phyloP scores from a whole-genome alignment of 805 yeast genomes.

The Metschnikowia arizonensis region DNA sequence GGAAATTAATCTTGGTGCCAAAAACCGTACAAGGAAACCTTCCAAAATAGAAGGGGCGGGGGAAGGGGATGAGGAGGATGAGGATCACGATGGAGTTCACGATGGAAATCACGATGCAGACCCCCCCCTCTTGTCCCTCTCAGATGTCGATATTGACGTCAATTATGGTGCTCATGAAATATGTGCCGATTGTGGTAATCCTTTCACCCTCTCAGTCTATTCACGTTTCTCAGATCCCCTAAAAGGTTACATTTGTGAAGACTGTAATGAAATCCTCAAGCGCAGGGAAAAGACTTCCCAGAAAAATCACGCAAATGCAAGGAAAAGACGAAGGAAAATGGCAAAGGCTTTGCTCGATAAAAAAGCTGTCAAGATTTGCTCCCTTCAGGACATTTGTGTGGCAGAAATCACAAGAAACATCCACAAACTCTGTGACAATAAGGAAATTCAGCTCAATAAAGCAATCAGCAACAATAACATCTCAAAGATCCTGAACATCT shows the following conservation, averaged over 20 bases:
- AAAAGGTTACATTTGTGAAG: constrained; percentile 65
- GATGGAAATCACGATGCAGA: no score
- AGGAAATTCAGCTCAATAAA: constrained; percentile 48
- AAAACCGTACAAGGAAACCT: constrained; percentile 31
- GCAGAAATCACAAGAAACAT: constrained; percentile 60
- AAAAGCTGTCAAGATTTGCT: constrained; percentile 56
- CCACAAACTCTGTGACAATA: constrained; percentile 70
- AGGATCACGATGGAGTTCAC: constrained; percentile 1
- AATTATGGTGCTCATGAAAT: constrained; percentile 51
- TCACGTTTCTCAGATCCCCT: constrained; percentile 49
- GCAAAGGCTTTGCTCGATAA: constrained; percentile 83
- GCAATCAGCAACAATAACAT: constrained; percentile 79
- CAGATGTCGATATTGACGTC: constrained; percentile 12
- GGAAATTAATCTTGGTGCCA: constrained; percentile 22
- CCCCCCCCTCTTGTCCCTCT: constrained; percentile 3
- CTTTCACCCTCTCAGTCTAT: constrained; percentile 62
- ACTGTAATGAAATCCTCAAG: constrained; percentile 46
- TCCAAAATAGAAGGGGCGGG: constrained; percentile 8
- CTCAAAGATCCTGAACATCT: constrained; percentile 66
- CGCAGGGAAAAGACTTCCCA: constrained; percentile 43
- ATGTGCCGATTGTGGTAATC: constrained; percentile 60
- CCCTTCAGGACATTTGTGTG: constrained; percentile 81
- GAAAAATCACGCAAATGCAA: constrained; percentile 55
- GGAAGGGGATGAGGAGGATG: no score
- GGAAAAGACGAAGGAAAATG: constrained; percentile 70